Evolutionary conservation across 441 rosid genomes (phyloP).

Genomic region (Flueggea neowawraea): DNA sequence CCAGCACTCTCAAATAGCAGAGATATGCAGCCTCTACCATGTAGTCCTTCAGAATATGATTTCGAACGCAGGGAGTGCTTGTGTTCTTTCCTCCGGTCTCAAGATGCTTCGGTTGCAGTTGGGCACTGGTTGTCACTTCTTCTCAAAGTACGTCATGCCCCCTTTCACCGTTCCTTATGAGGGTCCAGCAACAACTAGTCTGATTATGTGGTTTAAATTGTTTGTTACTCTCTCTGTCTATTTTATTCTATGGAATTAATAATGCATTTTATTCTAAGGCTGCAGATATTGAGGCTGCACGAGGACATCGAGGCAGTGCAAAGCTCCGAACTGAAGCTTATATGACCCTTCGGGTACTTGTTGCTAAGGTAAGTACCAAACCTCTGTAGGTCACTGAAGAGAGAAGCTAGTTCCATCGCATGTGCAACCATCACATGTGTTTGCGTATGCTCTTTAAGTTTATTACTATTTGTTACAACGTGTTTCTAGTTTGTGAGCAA

Average conservation of each 20-base stretch:
- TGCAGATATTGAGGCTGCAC: conserved; percentile 81
- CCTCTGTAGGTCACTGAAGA: too few species aligned
- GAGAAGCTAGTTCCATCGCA: too few species aligned
- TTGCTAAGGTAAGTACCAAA: conserved; percentile 68
- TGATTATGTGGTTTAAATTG: background rate
- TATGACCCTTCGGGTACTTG: conserved; percentile 71
- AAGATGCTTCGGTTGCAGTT: conserved; percentile 72
- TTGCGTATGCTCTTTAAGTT: too few species aligned
- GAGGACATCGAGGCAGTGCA: conserved; percentile 90
- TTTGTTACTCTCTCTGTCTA: background rate
- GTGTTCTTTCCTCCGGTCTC: conserved; percentile 80
- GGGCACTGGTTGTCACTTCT: conserved; percentile 98
- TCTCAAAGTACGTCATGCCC: conserved; percentile 51
- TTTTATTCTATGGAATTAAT: conserved; percentile 11
- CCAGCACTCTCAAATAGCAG: conserved; percentile 50
- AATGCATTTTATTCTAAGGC: conserved; percentile 40
- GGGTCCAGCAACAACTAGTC: too few species aligned
- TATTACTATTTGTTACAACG: too few species aligned
- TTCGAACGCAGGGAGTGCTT: conserved; percentile 57
- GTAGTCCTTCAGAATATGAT: conserved; percentile 24
- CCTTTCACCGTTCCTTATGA: background rate
- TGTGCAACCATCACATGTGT: too few species aligned
- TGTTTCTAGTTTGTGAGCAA: too few species aligned
- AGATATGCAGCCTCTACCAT: conserved; percentile 23
- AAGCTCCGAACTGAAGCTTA: conserved; percentile 83